phyloP scores from a whole-genome alignment of 495 filamentous ascomycete species.

The Penicillium atrosanguineum region DNA sequence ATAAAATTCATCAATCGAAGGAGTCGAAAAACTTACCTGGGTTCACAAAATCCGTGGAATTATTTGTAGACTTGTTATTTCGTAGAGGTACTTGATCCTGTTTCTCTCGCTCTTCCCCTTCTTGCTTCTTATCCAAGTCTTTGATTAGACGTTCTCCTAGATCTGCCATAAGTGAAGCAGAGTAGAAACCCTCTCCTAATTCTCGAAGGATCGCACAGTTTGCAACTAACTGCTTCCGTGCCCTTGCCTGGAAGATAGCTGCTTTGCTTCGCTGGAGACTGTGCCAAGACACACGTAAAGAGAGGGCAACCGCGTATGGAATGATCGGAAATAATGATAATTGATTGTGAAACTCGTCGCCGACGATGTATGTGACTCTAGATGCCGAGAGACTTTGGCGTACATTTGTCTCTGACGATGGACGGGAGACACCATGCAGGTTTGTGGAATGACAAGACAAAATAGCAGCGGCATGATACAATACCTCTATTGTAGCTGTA shows the following conservation, averaged over 20 bases:
- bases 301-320: constrained; percentile 3
- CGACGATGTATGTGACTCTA: constrained; percentile 2
- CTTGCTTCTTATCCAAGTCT: neutral
- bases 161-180: constrained; percentile 4
- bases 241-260: neutral
- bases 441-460: constrained; percentile 1
- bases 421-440: constrained; percentile 1
- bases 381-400: constrained; percentile 1
- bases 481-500: constrained; percentile 1
- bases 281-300: constrained; percentile 1
- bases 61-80: too few species aligned
- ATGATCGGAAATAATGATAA: constrained; percentile 1
- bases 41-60: too few species aligned
- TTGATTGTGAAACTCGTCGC: constrained; percentile 1
- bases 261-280: constrained; percentile 2
- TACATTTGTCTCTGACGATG: neutral
- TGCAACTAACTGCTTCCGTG: neutral
- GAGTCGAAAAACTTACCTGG: too few species aligned
- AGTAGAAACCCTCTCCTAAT: neutral
- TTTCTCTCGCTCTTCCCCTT: too few species aligned
- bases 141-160: neutral
- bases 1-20: too few species aligned
- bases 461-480: constrained; percentile 5
- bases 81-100: too few species aligned
- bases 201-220: constrained; percentile 1